Conservation (phyloP, 208 protist species). For the Naegleria gruberi region DNA sequence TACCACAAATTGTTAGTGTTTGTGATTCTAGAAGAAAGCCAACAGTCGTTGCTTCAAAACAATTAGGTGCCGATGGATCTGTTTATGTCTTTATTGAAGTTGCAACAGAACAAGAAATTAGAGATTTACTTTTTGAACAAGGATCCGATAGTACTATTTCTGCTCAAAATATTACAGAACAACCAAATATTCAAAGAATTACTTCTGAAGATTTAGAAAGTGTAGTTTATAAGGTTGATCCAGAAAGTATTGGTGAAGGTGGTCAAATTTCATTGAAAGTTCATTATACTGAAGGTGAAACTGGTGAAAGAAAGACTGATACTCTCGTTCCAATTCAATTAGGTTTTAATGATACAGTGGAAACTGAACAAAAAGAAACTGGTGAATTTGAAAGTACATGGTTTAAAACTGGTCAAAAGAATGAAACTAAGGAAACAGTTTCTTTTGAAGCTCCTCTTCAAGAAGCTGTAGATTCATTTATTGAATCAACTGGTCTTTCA, state of each 20-base stretch:
- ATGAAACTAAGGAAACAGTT: not conserved
- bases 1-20: not conserved
- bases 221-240: not conserved
- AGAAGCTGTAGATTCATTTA: not conserved
- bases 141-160: too few relatives aligned
- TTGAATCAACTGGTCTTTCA: not conserved
- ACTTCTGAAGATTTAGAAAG: not conserved
- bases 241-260: not conserved
- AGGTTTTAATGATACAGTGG: not conserved
- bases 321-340: not conserved
- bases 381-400: not conserved
- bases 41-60: not conserved
- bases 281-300: not conserved
- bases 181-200: not conserved
- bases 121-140: not conserved
- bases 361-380: not conserved
- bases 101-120: not conserved
- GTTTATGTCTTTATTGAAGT: not conserved
- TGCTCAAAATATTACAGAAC: not conserved
- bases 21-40: not conserved
- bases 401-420: not conserved
- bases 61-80: not conserved
- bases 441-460: not conserved
- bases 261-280: not conserved
- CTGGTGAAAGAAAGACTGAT: not conserved